Evolutionary conservation across 768 basidiomycete genomes (phyloP).

Genomic region (Pleurotus tuber-regium): DNA sequence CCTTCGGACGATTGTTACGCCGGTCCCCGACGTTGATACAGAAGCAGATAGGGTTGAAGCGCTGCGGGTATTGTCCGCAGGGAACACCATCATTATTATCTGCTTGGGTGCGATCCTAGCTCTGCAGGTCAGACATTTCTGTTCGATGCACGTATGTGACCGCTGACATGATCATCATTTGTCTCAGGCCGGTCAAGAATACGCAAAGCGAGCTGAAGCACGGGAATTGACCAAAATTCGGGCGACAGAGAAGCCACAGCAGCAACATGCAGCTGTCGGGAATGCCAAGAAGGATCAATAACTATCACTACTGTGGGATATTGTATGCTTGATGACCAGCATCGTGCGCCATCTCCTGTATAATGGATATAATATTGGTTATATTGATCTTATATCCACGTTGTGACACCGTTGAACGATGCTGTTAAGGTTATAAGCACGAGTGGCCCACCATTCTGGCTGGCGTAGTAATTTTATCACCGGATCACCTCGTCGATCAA

Average conservation of each 20-base stretch:
- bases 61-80: conserved; percentile 78
- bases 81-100: conserved; percentile 79
- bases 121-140: conserved; percentile 59
- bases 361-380: background rate
- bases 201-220: conserved; percentile 63
- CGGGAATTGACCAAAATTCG: conserved; percentile 34
- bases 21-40: conserved; percentile 51
- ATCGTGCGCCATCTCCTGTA: conserved; percentile 5
- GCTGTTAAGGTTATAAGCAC: conserved; percentile 1
- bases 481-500: background rate
- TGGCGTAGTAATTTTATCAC: too few relatives aligned
- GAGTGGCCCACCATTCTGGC: too few relatives aligned
- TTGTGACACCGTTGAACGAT: too few relatives aligned
- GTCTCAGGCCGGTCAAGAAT: conserved; percentile 80
- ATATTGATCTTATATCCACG: conserved; percentile 7
- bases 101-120: conserved; percentile 62
- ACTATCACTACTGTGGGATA: conserved; percentile 3
- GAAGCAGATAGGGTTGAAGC: conserved; percentile 71
- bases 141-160: conserved; percentile 12
- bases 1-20: conserved; percentile 71
- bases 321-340: background rate
- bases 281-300: conserved; percentile 40
- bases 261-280: conserved; percentile 23
- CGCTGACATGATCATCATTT: conserved; percentile 13
- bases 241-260: conserved; percentile 29